A percentile compares a stretch with the other conserved stretches of the same genome.
These are phyloP conservation scores for Fusarium coffeatum DNA, from an alignment of 2,329 filamentous ascomycete species.

Conservation along the genomic window DNA sequence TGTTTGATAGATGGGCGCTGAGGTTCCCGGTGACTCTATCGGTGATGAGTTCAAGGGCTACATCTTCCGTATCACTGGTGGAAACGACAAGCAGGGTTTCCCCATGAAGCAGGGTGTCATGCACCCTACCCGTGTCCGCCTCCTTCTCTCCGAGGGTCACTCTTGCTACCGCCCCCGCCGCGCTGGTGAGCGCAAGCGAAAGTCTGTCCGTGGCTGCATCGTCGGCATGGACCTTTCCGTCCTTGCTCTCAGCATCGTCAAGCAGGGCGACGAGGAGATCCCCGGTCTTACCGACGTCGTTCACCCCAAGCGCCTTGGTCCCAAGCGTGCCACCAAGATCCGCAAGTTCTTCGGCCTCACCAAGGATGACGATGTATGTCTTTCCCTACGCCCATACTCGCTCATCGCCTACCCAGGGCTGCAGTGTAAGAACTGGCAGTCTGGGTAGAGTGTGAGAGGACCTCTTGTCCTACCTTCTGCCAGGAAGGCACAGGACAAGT, in stretches of 20 bases:
- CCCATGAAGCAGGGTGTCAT: constrained; percentile 99
- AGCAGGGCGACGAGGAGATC: constrained; percentile 95
- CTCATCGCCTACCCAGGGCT: constrained; percentile 78
- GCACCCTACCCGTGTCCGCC: constrained; percentile 97
- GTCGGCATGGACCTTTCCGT: constrained; percentile 96
- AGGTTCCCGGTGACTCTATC: constrained; percentile 93
- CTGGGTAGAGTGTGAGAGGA: constrained; percentile 71
- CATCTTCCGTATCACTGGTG: constrained; percentile 98
- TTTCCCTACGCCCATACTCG: constrained; percentile 63
- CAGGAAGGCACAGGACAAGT: constrained; percentile 20
- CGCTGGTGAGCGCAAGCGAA: constrained; percentile 98
- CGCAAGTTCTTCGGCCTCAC: constrained; percentile 99
- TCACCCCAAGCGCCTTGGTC: constrained; percentile 98
- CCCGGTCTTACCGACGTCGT: constrained; percentile 97
- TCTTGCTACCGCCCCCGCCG: constrained; percentile 99
- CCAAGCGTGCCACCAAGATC: constrained; percentile 99
- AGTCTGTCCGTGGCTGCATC: constrained; percentile 99
- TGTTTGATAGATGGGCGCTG: constrained; percentile 78
- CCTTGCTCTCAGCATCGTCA: constrained; percentile 93
- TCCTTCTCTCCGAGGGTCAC: constrained; percentile 96
- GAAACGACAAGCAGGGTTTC: constrained; percentile 99
- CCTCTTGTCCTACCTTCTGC: constrained; percentile 35
- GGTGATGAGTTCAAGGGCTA: constrained; percentile 99
- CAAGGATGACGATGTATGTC: constrained; percentile 99
- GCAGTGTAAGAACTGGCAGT: constrained; percentile 58